Evolutionary conservation across 148 eudicot species (phyloP), one percentile per base, ranked within the genome.

Genomic region (Diospyros kaki): DNA sequence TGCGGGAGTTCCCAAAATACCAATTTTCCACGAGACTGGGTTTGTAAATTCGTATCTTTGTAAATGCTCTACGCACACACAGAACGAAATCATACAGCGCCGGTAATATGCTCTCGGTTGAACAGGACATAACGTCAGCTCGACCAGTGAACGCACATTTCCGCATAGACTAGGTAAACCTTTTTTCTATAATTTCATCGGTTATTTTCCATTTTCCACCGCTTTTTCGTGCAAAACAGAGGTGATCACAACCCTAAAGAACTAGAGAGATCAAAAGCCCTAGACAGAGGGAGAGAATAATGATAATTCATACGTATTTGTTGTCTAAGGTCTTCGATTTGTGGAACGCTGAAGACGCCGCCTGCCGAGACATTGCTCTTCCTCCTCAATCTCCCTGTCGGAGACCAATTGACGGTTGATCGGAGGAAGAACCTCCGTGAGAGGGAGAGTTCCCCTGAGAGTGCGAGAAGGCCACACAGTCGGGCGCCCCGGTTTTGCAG

Each of bases 311-410:
- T 81, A 96, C 99, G 52, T 89, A 96, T 96, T 96, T 96, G 80
- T 91, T 89, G 71, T 96, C 98, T 50, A 93, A 98, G 78, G 97
- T 96, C 80, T 93, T 96, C 64, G 96, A 88, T 84, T 96, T 93
- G 80, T 87, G 94, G 72, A 86, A 84, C 74, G 92, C 97, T 61
- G 90, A 41, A 1, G 91, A 4, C 38, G 90, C 75, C 72, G 78
- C 70, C 77, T 90, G 98, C 46, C 98, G 94, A 70, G 98, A 84
- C 97, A 93, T 92, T 68, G 71, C 40, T 40, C 28, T 18, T 53
- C 10, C 15, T 44, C 53, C 62, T 15, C 64, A 51, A 76, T 61
- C 70, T 64, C 55, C 40, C 18, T 38, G 28, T 28, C 28, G 28
- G 28, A 28, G 28, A 28, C 28, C 28, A 28, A 28, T 28, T 28